Evolutionary conservation across 345 rosid genomes (phyloP), one percentile per base, ranked within the genome.

Genomic region (Populus nigra): DNA sequence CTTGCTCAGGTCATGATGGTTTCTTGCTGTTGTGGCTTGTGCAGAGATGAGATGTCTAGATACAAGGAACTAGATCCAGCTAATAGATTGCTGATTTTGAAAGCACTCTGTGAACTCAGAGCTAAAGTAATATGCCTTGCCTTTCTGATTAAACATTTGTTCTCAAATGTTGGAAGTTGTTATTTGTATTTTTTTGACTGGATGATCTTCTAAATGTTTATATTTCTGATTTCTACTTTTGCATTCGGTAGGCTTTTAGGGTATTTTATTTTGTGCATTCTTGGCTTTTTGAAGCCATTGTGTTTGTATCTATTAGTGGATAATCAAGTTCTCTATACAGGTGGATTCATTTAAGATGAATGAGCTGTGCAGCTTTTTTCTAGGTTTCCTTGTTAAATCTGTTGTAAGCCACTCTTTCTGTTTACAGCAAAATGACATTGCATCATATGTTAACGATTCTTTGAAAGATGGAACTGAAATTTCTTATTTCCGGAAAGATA

Each of bases 31-130:
- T 62, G 31, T 76, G 83, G 69, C n/a, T 50, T 78, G 77, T 81
- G 29, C 85, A 94, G 97, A 83, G 85, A 85, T 84, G 97, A 94
- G 83, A 82, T 89, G 71, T 67, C 86, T 12, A 80, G 69, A 76
- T 94, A 93, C 88, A 84, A 84, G 77, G 86, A 84, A 86, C 90
- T 94, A 75, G 84, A 85, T 76, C 90, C 94, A 16, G 82, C 77
- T 41, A 57, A 63, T 72, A 92, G 98, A n/a, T 82, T 94, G 45
- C 83, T 65, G 68, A 77, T 94, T 67, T 81, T 94, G 7, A 94
- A 88, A 84, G 97, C 94, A 69, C 97, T 94, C 25, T 93, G 97
- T 82, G 98, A 94, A 86, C 82, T 93, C 72, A 92, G 98, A 62
- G 89, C 87, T 39, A 87, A 88, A 66, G 98, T 94, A 91, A 80